Conservation (phyloP, 768 basidiomycete species). For the Vararia minispora region DNA sequence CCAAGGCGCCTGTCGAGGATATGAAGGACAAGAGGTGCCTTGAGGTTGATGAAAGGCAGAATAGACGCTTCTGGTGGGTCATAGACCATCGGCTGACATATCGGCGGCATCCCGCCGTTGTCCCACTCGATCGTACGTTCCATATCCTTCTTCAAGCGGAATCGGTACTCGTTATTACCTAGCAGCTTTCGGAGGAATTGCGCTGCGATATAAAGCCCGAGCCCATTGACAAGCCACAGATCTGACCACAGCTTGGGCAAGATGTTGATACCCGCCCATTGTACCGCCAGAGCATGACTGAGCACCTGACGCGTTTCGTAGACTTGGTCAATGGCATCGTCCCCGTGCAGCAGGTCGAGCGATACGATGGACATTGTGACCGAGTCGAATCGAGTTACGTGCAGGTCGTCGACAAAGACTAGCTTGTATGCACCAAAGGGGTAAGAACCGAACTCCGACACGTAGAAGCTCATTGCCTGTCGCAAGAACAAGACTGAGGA, state of each 20-base stretch:
- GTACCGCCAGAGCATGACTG: conserved; percentile 81
- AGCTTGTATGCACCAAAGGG: conserved; percentile 93
- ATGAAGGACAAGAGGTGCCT: conserved; percentile 91
- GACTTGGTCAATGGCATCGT: conserved; percentile 87
- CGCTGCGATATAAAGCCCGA: conserved; percentile 84
- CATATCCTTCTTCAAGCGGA: conserved; percentile 93
- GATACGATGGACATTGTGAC: conserved; percentile 75
- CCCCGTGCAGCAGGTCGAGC: conserved; percentile 75
- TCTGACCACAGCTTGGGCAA: conserved; percentile 90
- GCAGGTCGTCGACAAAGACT: conserved; percentile 86
- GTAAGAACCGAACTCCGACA: conserved; percentile 88
- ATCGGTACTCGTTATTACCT: conserved; percentile 96
- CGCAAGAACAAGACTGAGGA: conserved; percentile 70
- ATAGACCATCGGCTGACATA: conserved; percentile 79
- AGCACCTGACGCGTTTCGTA: conserved; percentile 82
- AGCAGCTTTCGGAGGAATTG: conserved; percentile 79
- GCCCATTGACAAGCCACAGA: conserved; percentile 92
- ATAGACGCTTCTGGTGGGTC: conserved; percentile 76
- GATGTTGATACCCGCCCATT: conserved; percentile 97
- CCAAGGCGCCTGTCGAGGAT: conserved; percentile 90
- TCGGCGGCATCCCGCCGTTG: conserved; percentile 79
- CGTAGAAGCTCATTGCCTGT: conserved; percentile 86
- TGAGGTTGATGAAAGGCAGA: conserved; percentile 87
- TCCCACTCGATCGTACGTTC: conserved; percentile 84
- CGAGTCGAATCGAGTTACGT: conserved; percentile 71